phyloP scores from a whole-genome alignment of 345 rosid species.

The Erysimum cheiranthoides region DNA sequence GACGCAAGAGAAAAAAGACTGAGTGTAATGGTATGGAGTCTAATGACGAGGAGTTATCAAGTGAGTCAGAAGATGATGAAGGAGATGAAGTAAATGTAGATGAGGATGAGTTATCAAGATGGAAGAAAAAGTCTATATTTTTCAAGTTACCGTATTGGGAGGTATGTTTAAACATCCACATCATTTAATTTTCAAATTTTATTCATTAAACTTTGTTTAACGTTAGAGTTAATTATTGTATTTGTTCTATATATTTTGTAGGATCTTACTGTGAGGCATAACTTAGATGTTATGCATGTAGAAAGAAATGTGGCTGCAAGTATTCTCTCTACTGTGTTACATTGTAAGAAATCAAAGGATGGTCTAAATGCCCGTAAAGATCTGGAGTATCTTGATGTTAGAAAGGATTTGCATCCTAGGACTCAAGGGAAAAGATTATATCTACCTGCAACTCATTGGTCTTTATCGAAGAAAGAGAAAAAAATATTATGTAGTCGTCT shows the following conservation, averaged over 20 bases:
- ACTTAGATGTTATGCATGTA: slow-evolving; percentile 7
- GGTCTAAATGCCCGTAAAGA: not conserved
- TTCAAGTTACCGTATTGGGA: not conserved
- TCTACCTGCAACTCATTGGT: not conserved
- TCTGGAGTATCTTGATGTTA: not conserved
- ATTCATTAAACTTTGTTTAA: not conserved
- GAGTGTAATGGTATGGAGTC: not conserved
- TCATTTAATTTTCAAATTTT: not conserved
- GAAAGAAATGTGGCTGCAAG: not conserved
- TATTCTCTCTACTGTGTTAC: not conserved
- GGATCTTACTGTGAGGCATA: not conserved
- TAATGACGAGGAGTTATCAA: not conserved
- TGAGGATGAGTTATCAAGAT: not conserved
- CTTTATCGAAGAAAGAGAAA: slow-evolving; percentile 1
- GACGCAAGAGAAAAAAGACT: not conserved
- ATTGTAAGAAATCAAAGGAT: slow-evolving; percentile 1
- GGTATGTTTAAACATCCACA: not conserved
- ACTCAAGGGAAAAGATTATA: not conserved
- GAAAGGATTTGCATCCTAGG: not conserved
- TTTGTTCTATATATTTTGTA: not conserved
- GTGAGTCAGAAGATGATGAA: slow-evolving; percentile 11
- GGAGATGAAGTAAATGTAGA: not conserved
- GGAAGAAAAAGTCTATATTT: slow-evolving; percentile 2
- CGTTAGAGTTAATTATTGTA: not conserved
- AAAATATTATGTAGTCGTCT: not conserved